Evolutionary conservation across 352 stramenopile species (phyloP), one percentile per base, ranked within the genome.

Genomic region (Phytophthora brassicae): DNA sequence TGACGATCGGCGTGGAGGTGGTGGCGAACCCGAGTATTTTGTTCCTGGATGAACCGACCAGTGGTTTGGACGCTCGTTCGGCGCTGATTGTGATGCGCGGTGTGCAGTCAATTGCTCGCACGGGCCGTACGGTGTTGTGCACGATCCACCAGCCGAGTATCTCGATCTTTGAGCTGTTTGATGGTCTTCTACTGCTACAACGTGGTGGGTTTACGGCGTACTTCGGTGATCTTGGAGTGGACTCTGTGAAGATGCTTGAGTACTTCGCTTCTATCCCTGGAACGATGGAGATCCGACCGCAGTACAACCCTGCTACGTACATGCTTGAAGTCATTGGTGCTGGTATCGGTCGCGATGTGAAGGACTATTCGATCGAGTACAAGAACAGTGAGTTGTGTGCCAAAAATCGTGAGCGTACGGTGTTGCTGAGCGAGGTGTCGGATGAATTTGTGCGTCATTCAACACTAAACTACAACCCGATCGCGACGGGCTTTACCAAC

Each of bases 1-100:
- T 98, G n/a, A 94, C 91, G 9, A 98, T 98, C 51, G 95, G 80
- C n/a, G 81, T 96, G 7, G 91, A 98, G 67, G 75, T 98, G 24
- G 93, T 97, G 6, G 70, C 87, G 4, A 97, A 98, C 64, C 95
- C 95, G 23, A 93, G 92, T 55, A 79, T 99, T 19, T 53, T 99
- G 56, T 97, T 99, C 64, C 59, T 99, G 23, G 94, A 98, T 47
- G 96, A 98, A 52, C 92, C 94, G 0, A 98, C 92, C 0, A 90
- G 72, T 60, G 88, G 90, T 9, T 64, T 98, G 17, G 92, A 98
- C 59, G 77, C 85, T 0, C 86, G 78, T 7, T 87, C 92, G 31
- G 92, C 92, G 11, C 68, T 89, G 29, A 89, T 93, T 42, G 85
- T 98, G 43, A 96, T 98, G 62, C 71, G 76, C 4, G 84, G 84